Base-by-base conservation (phyloP, 208 protist species). In the Wallacemonas sp. region DNA sequence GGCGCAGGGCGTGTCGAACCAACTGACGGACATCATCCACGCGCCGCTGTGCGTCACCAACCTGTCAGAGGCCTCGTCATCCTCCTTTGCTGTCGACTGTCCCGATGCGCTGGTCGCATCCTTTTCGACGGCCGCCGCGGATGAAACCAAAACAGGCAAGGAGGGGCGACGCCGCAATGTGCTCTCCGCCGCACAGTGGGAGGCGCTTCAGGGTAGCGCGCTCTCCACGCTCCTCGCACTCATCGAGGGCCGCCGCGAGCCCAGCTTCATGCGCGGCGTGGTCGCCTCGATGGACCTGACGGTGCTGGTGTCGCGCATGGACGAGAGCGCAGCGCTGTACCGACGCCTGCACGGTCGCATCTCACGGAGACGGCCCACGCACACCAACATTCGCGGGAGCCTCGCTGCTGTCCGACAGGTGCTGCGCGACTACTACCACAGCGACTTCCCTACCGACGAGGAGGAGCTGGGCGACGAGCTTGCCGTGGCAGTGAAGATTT, bases 381-480 rank as follows among this genome's bases (percentile, higher is more conserved):
- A 73, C 8, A 22, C 20, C 5, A 50, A 68, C 31, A 46, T 46
- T 29, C 52, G 55, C 28, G 67, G 70, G 25, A 69, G 67, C 39
- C 55, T 49, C 16, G 38, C 32, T 1, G 57, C 59, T 32, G 22
- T 86, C 18, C 8, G 18, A 28, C 72, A 65, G 12, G 79, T 74
- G 57, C 18, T 82, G 20, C 61, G 57, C 22, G 75, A 86, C 20
- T 79, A 77, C 66, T 50, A 74, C 14, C 57, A 66, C 33, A 26
- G 50, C 23, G 68, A 83, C 67, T 32, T 76, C 38, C 72, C 67
- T 2, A 68, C 65, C 16, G 68, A 73, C 20, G n/a, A 52, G 12
- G 77, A 81, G 54, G 83, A 86, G 64, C 72, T 86, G 20, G 32
- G 77, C 28, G 83, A 89, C 42, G 75, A 86, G 26, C 59, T 89